Conservation (phyloP, 495 filamentous ascomycete genomes). For the Penicillium ucsense region DNA sequence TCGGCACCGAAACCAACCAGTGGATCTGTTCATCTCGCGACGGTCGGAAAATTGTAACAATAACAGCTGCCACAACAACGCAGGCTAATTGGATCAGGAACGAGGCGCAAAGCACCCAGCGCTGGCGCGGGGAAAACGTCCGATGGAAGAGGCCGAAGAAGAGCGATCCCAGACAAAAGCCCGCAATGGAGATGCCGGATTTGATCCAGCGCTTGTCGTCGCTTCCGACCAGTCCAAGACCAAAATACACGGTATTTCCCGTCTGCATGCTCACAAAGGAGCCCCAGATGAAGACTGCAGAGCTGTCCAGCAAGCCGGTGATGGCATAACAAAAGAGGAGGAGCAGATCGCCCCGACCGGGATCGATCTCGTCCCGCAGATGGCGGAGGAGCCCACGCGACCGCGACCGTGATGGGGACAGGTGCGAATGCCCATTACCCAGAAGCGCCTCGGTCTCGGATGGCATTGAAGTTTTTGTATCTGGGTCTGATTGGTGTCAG, state of each 20-base stretch:
- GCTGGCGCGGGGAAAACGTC: conserved; percentile 37
- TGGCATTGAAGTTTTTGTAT: neutral
- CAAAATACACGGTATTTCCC: conserved; percentile 69
- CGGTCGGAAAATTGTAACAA: conserved; percentile 40
- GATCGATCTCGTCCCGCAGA: conserved; percentile 40
- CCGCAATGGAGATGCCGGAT: conserved; percentile 51
- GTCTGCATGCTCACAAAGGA: conserved; percentile 76
- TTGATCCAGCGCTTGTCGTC: conserved; percentile 46
- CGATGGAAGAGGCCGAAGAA: conserved; percentile 56
- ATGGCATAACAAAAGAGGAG: conserved; percentile 61
- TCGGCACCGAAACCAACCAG: conserved; percentile 51
- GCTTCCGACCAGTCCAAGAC: conserved; percentile 51
- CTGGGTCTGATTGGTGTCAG: no score
- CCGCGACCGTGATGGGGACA: neutral
- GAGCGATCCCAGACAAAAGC: conserved; percentile 58
- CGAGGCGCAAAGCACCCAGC: conserved; percentile 53
- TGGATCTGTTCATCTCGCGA: conserved; percentile 32
- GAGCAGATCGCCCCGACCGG: conserved; percentile 48
- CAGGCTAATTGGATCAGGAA: conserved; percentile 46
- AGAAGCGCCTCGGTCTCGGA: conserved; percentile 6
- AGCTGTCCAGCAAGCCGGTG: conserved; percentile 65
- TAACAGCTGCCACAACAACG: conserved; percentile 45
- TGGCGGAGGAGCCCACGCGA: conserved; percentile 17
- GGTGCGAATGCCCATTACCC: neutral
- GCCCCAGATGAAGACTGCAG: conserved; percentile 63